Base-by-base conservation (phyloP, 805 yeast species). In the Suhomyces faveliae region DNA sequence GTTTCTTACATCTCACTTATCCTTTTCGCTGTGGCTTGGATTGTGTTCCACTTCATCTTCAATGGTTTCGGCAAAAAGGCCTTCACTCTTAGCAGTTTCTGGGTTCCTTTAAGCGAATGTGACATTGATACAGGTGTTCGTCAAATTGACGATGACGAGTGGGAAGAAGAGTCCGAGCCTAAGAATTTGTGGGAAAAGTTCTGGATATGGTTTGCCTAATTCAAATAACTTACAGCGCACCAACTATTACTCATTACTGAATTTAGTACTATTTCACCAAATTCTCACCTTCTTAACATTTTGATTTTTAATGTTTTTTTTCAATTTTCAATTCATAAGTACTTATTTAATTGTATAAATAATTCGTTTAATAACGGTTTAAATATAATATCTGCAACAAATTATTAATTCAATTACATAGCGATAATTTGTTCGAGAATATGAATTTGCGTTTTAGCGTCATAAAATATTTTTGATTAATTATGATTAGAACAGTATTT, bases 1-100 rank as follows among this genome's bases (percentile, higher is more conserved):
- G 80, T 88, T 21, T 79, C 87, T 20, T 88, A 88, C 60, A 71
- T 88, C 47, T 87, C 92, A 12, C 71, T 85, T 17, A 76, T 86
- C 47, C 66, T 85, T 42, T 84, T 83, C 62, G 70, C 75, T 39
- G 77, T 68, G 8, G 56, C 78, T 6, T 88, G 83, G 83, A 48
- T 76, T 2, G 74, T 73, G 10, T 76, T 81, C 66, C 87, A 84
- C 55, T 49, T 76, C 33, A 74, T 65, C 60, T 82, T 72, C 63
- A 76, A 79, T 51, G 74, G 76, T 1, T 58, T 61, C 12, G 12
- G 19, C 17, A 62, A 58, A 47, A 43, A 53, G 12, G 63, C 74
- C 6, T 67, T 65, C 51, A 57, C 64, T 10, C 51, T 46, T 56
- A 70, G 74, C 15, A 69, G 78, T 20, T 59, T 78, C 45, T 63